These are phyloP conservation scores for Monilinia aucupariae DNA, from an alignment of 2,329 filamentous ascomycete genomes.

Conservation along the genomic window DNA sequence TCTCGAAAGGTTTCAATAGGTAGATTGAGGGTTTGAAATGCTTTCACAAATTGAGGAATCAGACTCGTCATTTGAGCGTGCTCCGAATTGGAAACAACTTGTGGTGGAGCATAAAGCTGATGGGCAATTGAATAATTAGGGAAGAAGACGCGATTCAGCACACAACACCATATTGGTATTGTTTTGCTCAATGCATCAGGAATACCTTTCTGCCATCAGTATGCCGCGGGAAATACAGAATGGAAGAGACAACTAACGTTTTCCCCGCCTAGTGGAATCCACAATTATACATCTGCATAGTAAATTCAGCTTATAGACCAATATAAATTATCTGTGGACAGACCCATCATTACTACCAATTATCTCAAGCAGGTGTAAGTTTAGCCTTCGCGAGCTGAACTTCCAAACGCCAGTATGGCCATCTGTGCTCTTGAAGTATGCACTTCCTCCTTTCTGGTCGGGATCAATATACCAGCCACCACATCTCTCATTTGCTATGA, in stretches of 20 bases:
- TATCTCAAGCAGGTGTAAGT: conserved; percentile 70
- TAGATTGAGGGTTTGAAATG: conserved; percentile 54
- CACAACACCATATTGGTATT: conserved; percentile 86
- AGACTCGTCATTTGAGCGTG: conserved; percentile 64
- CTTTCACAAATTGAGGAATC: conserved; percentile 50
- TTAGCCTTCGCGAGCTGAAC: conserved; percentile 79
- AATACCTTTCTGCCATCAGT: conserved; percentile 53
- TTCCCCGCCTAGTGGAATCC: conserved; percentile 87
- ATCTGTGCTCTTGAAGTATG: conserved; percentile 98
- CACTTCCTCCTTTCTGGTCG: conserved; percentile 59
- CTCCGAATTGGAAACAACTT: conserved; percentile 68
- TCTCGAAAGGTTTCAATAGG: conserved; percentile 49
- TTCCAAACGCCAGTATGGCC: conserved; percentile 88
- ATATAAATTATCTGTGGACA: conserved; percentile 25
- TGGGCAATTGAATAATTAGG: conserved; percentile 46
- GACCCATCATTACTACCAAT: conserved; percentile 64
- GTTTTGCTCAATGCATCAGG: conserved; percentile 94
- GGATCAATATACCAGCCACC: conserved; percentile 90
- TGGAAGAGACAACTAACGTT: conserved; percentile 48
- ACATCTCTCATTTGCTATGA: conserved; percentile 90
- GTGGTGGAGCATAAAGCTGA: conserved; percentile 63
- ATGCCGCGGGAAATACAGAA: background rate
- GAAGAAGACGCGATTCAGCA: conserved; percentile 76
- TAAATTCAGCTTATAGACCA: background rate
- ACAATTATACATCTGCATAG: conserved; percentile 66